phyloP scores from a whole-genome alignment of 2,329 filamentous ascomycete species.

The Penicillium sp. region DNA sequence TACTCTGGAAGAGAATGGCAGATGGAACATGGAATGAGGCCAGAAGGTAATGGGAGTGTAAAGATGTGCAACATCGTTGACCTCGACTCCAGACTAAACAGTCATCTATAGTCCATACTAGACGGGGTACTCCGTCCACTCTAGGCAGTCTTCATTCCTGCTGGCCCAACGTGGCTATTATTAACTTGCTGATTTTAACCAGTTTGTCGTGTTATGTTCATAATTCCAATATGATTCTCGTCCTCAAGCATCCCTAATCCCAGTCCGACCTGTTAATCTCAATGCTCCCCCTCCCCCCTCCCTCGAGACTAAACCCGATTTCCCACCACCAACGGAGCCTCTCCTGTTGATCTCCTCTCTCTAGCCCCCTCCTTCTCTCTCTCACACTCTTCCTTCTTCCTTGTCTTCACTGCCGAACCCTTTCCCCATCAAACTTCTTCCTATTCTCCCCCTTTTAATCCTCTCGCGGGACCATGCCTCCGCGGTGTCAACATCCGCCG shows the following conservation, averaged over 20 bases:
- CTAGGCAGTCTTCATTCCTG: conserved; percentile 1
- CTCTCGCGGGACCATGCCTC: conserved; percentile 36
- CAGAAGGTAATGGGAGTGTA: not conserved
- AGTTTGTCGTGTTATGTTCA: too few relatives aligned
- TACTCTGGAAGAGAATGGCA: not conserved
- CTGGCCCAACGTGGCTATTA: not conserved
- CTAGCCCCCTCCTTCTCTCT: conserved; percentile 11
- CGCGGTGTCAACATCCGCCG: conserved; percentile 36
- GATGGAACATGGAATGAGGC: not conserved
- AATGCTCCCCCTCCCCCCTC: conserved; percentile 29
- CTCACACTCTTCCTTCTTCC: conserved; percentile 6
- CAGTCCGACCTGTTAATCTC: conserved; percentile 4
- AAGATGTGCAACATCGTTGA: too few relatives aligned
- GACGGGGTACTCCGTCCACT: not conserved
- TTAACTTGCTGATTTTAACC: not conserved
- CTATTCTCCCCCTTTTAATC: conserved; percentile 12
- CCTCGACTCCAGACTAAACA: too few relatives aligned
- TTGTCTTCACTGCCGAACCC: not conserved
- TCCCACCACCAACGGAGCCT: conserved; percentile 21
- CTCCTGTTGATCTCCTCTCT: conserved; percentile 31
- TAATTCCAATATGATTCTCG: not conserved
- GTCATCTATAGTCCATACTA: not conserved
- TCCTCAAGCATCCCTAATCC: not conserved
- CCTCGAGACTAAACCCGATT: conserved; percentile 28
- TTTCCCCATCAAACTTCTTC: not conserved